Conservation (phyloP, 352 stramenopile genomes). For the Pythium rhizo-oryzae region DNA sequence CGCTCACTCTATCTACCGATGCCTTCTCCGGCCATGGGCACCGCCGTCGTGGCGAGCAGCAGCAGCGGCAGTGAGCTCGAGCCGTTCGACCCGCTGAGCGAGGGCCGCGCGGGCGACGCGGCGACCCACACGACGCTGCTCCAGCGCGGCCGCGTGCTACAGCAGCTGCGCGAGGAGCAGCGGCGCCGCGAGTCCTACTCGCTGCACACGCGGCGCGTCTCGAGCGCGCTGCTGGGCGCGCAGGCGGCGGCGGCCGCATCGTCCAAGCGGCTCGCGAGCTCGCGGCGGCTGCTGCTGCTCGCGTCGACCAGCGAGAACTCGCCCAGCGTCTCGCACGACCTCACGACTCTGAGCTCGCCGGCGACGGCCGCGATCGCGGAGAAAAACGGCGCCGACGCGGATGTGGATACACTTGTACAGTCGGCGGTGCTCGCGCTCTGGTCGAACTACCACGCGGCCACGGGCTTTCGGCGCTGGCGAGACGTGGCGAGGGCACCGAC, state of each 20-base stretch:
- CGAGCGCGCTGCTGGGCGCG: not conserved
- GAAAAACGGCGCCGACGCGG: conserved; percentile 1
- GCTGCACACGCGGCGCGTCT: conserved; percentile 2
- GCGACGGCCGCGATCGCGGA: not conserved
- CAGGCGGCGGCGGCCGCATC: not conserved
- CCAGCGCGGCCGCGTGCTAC: conserved; percentile 8
- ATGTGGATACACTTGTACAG: not conserved
- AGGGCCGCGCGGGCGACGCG: not conserved
- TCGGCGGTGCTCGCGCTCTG: conserved; percentile 10
- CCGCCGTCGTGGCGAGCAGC: not conserved
- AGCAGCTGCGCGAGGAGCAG: conserved; percentile 12
- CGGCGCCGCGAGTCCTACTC: conserved; percentile 13
- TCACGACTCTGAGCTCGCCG: not conserved
- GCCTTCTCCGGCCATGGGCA: too few relatives aligned
- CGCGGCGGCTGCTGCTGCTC: not conserved
- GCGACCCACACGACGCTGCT: not conserved
- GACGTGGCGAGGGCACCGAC: not conserved
- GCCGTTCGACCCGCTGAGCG: conserved; percentile 14
- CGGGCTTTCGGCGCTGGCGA: conserved; percentile 10
- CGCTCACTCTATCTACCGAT: too few relatives aligned
- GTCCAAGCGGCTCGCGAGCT: not conserved
- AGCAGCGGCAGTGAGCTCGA: not conserved
- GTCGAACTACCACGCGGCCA: not conserved
- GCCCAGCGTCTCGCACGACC: not conserved
- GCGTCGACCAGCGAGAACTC: conserved; percentile 1